Base-by-base conservation (phyloP, 495 filamentous ascomycete genomes). In the Clavariopsis aquatica region DNA sequence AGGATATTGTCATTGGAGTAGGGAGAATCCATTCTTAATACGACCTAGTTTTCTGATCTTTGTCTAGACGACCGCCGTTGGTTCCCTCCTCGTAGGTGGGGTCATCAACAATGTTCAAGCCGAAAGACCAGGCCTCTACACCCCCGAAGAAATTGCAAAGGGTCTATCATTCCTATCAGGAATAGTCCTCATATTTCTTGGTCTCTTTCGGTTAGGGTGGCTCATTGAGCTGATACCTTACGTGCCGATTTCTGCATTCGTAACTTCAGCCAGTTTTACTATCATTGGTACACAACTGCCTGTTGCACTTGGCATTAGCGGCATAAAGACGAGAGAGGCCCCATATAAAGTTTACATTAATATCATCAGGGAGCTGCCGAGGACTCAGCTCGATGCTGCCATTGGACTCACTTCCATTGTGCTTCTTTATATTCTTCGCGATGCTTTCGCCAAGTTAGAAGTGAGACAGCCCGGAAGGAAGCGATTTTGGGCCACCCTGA, bases 191-290 rank as follows among this genome's bases (percentile, higher is more conserved):
- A 31, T 62, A 22, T 62, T 62, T 27, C 49, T 62, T 22, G 60
- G 60, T 12, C 49, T 62, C 19, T 62, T 62, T 24, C 60, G 60
- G 2, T 51, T 62, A 29, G 60, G 60, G 8, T 62, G 60, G 60
- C 31, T 62, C 22, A 56, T 62, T 28, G 60, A 62, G 26, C 49
- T 62, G n/a, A 62, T 62, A 7, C 60, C 60, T 2, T 62, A 62
- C 52, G 36, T 54, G 17, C 60, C 60, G 1, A 62, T 62, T 8
- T 43, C 22, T n/a, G 60, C 60, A 23, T 62, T 62, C 36, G 60
- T 62, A 8, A 62, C 60, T 24, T 62, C 60, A 9, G 60, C 60
- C 22, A 61, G 58, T 31, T 36, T 61, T 23, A 61, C 58, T 22
- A 61, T 61, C 58, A 52, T 61, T 5, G 27, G 24, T 8, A 61